phyloP scores from a whole-genome alignment of 805 yeast species.

The Wickerhamiella brachini region DNA sequence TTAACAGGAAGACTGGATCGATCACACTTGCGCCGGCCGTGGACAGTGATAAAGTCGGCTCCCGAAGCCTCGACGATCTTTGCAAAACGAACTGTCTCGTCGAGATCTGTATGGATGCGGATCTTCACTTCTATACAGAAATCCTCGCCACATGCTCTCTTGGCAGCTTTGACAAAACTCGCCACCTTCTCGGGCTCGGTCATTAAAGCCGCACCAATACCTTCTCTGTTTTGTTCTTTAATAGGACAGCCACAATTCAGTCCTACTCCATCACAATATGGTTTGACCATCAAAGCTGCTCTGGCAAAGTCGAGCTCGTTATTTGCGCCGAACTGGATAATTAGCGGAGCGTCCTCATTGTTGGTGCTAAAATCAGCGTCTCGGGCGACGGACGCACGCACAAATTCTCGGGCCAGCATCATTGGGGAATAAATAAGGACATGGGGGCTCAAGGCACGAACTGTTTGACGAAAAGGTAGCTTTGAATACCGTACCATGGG shows the following conservation, averaged over 20 bases:
- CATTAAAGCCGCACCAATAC: slow-evolving; percentile 95
- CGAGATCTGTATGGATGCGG: slow-evolving; percentile 64
- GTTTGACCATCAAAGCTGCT: slow-evolving; percentile 79
- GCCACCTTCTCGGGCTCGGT: slow-evolving; percentile 67
- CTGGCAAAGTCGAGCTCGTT: slow-evolving; percentile 68
- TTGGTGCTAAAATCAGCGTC: slow-evolving; percentile 76
- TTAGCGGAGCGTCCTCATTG: slow-evolving; percentile 49
- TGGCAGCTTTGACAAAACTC: slow-evolving; percentile 72
- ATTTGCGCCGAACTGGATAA: slow-evolving; percentile 85
- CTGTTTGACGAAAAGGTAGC: slow-evolving; percentile 74
- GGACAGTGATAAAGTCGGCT: slow-evolving; percentile 87
- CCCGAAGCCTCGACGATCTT: slow-evolving; percentile 69
- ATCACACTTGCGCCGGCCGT: slow-evolving; percentile 78
- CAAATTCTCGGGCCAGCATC: slow-evolving; percentile 93
- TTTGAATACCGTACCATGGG: slow-evolving; percentile 98
- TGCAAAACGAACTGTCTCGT: slow-evolving; percentile 63
- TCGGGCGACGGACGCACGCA: slow-evolving; percentile 68
- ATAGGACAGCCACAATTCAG: slow-evolving; percentile 97
- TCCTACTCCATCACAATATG: slow-evolving; percentile 87
- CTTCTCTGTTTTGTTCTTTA: slow-evolving; percentile 85
- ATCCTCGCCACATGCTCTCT: slow-evolving; percentile 51
- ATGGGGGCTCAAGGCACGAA: slow-evolving; percentile 60
- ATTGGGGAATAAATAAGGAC: slow-evolving; percentile 80
- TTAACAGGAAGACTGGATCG: slow-evolving; percentile 76
- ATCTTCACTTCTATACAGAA: slow-evolving; percentile 87